Evolutionary conservation across 805 yeast species (phyloP), one percentile per base, ranked within the genome.

Genomic region (Candida piceae): DNA sequence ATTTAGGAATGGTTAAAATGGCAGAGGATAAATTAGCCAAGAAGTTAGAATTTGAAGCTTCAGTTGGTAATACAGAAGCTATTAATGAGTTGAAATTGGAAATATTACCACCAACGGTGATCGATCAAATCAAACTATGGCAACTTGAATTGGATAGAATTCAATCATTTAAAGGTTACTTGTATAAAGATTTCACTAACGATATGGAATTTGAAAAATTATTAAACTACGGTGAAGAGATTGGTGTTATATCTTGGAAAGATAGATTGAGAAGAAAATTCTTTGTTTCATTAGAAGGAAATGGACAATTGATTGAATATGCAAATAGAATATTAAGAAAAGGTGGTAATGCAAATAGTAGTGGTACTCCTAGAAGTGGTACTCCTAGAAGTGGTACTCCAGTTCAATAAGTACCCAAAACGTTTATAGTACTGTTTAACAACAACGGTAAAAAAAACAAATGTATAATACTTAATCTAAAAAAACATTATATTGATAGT

Each of bases 101-200:
- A 53, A 66, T 93, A 10, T 58, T 84, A 5, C 97, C 97, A 4
- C 96, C 97, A 0, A 93, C 96, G 0, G 95, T 93, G n/a, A 84
- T 86, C 1, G 99, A 93, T 61, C 99, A 93, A 58, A 85, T 93
- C 49, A 81, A 80, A 55, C 69, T 93, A 36, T 93, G 99, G 99
- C 97, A 93, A 64, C 67, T 93, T 42, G 99, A 93, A 57, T 63
- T 89, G 64, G 97, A 93, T 58, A 75, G 99, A 62, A 85, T 93
- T 46, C 80, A 84, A 48, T 76, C 93, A 1, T 84, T 78, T 34
- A 86, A 80, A 20, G 99, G 99, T 0, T 88, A 81, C 41, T 61
- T 93, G 31, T 93, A 85, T 63, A 81, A 86, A 39, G 96, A 90
- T 50, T 93, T 93, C 58, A 69, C 80, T 17, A 81, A 70, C 41